These are phyloP conservation scores for Grifola frondosa DNA, from an alignment of 1,284 basidiomycete genomes.

Conservation along the genomic window DNA sequence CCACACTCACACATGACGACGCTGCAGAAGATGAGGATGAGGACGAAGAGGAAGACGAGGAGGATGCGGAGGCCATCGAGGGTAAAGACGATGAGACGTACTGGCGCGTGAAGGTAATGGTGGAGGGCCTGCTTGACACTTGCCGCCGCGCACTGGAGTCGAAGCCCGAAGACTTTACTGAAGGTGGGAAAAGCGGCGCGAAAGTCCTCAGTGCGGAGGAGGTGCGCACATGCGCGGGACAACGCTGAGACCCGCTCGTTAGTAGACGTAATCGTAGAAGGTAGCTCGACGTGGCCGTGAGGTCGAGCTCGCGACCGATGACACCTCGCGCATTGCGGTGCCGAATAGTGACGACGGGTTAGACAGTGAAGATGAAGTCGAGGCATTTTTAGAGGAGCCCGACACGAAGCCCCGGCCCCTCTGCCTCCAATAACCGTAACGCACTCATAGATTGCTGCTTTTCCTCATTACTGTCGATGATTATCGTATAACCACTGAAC, in stretches of 20 bases:
- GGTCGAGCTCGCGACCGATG: conserved; percentile 25
- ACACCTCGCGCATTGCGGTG: conserved; percentile 36
- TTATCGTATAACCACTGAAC: conserved; percentile 8
- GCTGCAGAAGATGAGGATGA: conserved; percentile 43
- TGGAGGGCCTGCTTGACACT: conserved; percentile 64
- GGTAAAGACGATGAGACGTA: conserved; percentile 51
- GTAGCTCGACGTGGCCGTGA: conserved; percentile 15
- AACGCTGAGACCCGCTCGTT: conserved; percentile 25
- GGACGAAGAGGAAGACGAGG: conserved; percentile 40
- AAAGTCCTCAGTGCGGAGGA: conserved; percentile 76
- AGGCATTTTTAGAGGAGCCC: conserved; percentile 21
- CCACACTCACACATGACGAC: conserved; percentile 40
- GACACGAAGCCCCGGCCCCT: conserved; percentile 16
- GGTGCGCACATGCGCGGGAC: conserved; percentile 53
- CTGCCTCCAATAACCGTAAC: conserved; percentile 44
- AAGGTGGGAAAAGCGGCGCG: conserved; percentile 42
- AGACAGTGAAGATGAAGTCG: conserved; percentile 28
- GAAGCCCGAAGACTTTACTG: conserved; percentile 51
- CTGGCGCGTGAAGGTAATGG: conserved; percentile 53
- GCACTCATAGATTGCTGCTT: conserved; percentile 28
- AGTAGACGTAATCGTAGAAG: conserved; percentile 23
- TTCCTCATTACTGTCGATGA: conserved; percentile 13
- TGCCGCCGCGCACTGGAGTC: conserved; percentile 62
- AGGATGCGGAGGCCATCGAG: conserved; percentile 32
- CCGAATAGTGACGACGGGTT: conserved; percentile 31